Percentiles rank a stretch among this genome's conserved stretches.
These are phyloP conservation scores for Rhynchospora tenuis DNA, from an alignment of 176 grass and related monocot genomes.

Conservation along the genomic window DNA sequence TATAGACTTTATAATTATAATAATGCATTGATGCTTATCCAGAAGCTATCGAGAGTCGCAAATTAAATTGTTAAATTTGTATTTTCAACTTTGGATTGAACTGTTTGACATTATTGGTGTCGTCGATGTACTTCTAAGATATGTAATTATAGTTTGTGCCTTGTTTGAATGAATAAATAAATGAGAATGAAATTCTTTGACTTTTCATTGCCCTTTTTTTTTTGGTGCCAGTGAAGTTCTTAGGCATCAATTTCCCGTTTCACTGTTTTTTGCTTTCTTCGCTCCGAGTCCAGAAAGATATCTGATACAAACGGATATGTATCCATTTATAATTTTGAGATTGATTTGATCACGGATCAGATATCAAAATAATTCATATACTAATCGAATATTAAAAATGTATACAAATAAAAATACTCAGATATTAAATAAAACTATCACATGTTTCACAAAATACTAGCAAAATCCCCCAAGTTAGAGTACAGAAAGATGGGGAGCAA, in stretches of 20 bases:
- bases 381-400: no score
- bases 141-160: neutral
- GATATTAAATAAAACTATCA: no score
- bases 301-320: no score
- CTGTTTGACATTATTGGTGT: neutral
- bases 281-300: no score
- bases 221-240: neutral
- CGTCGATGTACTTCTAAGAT: neutral
- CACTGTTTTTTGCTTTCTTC: no score
- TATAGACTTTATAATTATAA: neutral
- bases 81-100: neutral
- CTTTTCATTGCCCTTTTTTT: neutral
- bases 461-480: neutral
- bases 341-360: no score
- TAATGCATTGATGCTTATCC: neutral
- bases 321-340: no score
- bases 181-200: neutral
- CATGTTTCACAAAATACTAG: neutral
- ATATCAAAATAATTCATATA: no score
- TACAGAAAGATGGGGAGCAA: constrained; percentile 16
- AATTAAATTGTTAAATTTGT: constrained; percentile 1
- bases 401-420: no score
- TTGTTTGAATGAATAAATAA: neutral
- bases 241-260: no score
- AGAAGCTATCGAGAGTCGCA: neutral